These are phyloP conservation scores for Lasiosphaeriaceae sp. DNA, from an alignment of 495 filamentous ascomycete species.

Conservation along the genomic window DNA sequence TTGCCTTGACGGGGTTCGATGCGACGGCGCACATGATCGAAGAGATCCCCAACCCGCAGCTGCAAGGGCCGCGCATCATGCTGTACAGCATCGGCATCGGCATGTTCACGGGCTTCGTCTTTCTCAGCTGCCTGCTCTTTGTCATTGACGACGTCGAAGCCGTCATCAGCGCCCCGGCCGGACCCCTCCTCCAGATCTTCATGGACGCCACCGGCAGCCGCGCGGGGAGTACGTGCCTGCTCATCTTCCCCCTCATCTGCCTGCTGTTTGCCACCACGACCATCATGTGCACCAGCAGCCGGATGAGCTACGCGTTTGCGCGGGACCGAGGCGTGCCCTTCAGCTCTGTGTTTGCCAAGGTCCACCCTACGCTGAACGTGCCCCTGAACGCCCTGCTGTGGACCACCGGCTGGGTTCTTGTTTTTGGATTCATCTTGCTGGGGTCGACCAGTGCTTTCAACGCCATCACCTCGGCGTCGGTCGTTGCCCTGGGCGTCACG, in stretches of 20 bases:
- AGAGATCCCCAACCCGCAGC: conserved; percentile 67
- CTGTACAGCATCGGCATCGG: conserved; percentile 67
- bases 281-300: conserved; percentile 72
- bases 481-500: conserved; percentile 66
- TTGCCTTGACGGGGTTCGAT: conserved; percentile 53
- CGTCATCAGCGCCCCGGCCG: conserved; percentile 59
- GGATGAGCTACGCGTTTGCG: conserved; percentile 76
- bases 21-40: conserved; percentile 54
- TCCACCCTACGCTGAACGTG: conserved; percentile 60
- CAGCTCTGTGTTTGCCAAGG: conserved; percentile 58
- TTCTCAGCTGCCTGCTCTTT: conserved; percentile 52
- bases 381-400: conserved; percentile 67
- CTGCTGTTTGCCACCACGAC: conserved; percentile 66
- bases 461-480: conserved; percentile 67
- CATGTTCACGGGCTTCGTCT: conserved; percentile 54
- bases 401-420: conserved; percentile 58
- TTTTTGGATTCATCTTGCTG: conserved; percentile 74
- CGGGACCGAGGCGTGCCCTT: conserved; percentile 69
- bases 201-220: conserved; percentile 63
- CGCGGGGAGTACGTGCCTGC: conserved; percentile 62
- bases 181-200: conserved; percentile 67
- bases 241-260: conserved; percentile 71
- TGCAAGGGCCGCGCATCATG: conserved; percentile 69
- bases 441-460: conserved; percentile 64
- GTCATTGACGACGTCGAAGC: conserved; percentile 47